Evolutionary conservation across 495 filamentous ascomycete genomes (phyloP), one percentile per base, ranked within the genome.

Genomic region (Aspergillus sclerotioniger): DNA sequence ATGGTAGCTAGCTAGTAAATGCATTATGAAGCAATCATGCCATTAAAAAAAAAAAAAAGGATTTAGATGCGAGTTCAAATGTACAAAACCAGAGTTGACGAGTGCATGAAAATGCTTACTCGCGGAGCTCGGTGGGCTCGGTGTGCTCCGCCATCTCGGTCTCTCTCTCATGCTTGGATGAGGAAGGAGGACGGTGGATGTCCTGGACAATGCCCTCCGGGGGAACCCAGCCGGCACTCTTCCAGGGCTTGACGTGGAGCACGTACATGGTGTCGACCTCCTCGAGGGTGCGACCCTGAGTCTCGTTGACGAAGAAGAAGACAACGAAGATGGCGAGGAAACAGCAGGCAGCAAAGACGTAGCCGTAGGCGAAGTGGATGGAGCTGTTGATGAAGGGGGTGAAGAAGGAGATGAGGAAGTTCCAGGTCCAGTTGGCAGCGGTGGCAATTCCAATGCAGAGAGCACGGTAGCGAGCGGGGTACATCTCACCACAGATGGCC

Each of bases 191-290:
- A 28, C 51, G 60, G 54, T 73, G 69, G 39, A 76, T 56, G 35
- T 76, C 71, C 39, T 53, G 55, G 52, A 75, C 55, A 48, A 75
- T 68, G 41, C 70, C 66, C 51, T 69, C 79, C 1, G 82, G 81
- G 13, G 83, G 74, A 15, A 75, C 70, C 88, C 88, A 90, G 59
- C 72, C 73, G 54, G 68, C 66, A 53, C 78, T 83, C 74, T 84
- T 84, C 80, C 83, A 85, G n/a, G 89, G 86, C 66, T 80, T 80
- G 49, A 91, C 80, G 55, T 82, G 76, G 29, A 85, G 65, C 52
- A 91, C 74, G 62, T 93, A 95, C 90, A 95, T 93, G 28, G 86
- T 90, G 70, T 95, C 90, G 59, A 93, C 80, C 67, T 92, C 86
- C 77, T 92, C 89, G 43, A 93, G 79, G 35, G 82, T 84, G 35